phyloP scores from a whole-genome alignment of 805 yeast genomes.

The Ogataea paraovalis region DNA sequence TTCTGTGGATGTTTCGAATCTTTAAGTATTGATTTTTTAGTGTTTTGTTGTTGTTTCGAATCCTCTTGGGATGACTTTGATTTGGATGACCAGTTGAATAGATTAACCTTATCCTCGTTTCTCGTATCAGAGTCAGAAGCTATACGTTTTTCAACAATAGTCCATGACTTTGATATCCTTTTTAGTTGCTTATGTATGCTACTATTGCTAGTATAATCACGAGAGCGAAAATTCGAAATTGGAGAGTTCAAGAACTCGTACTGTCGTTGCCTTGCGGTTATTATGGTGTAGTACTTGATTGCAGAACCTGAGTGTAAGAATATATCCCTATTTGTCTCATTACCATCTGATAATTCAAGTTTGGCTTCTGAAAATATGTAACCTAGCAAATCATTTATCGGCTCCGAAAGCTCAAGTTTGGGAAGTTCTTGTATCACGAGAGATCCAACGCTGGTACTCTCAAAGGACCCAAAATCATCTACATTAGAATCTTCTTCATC shows the following conservation, averaged over 20 bases:
- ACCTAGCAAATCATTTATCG: constrained; percentile 8
- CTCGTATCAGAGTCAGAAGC: constrained; percentile 5
- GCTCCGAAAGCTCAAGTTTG: background rate
- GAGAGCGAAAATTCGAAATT: constrained; percentile 17
- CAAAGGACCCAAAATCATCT: constrained; percentile 28
- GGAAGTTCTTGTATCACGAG: background rate
- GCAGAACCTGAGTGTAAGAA: constrained; percentile 5
- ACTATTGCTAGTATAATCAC: constrained; percentile 16
- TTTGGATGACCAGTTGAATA: constrained; percentile 19
- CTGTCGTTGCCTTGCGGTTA: constrained; percentile 10
- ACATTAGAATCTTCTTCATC: background rate
- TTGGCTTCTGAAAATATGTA: background rate
- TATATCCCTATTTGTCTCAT: background rate
- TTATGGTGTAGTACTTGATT: constrained; percentile 8
- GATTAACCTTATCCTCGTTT: constrained; percentile 4
- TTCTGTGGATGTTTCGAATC: constrained; percentile 8
- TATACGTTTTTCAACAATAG: constrained; percentile 25
- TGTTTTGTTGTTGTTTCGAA: background rate
- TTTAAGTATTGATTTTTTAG: background rate
- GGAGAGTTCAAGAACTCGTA: background rate
- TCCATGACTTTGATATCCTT: constrained; percentile 22
- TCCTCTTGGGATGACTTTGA: constrained; percentile 5
- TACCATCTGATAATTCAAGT: background rate
- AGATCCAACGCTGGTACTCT: constrained; percentile 5
- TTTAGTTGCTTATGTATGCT: constrained; percentile 8